These are phyloP conservation scores for Daedaleopsis sinensis DNA, from an alignment of 768 basidiomycete genomes.

Conservation along the genomic window DNA sequence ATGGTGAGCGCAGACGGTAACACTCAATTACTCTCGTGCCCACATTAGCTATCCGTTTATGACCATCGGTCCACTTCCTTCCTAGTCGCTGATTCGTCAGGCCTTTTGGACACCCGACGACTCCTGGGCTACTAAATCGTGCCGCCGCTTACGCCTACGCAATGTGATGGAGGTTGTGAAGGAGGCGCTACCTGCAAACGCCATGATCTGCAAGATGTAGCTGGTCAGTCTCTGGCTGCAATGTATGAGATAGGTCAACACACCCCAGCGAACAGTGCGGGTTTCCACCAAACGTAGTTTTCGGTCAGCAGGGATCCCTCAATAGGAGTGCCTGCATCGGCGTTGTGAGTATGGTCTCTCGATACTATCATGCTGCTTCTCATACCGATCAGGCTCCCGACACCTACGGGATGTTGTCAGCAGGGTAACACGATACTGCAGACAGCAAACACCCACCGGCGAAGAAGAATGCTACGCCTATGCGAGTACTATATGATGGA, in stretches of 20 bases:
- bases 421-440: background rate
- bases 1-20: too few relatives aligned
- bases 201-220: constrained; percentile 9
- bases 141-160: background rate
- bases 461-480: constrained; percentile 39
- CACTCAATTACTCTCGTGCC: too few relatives aligned
- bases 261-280: constrained; percentile 28
- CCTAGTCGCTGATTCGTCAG: too few relatives aligned
- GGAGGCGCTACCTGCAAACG: constrained; percentile 11
- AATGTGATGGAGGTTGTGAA: constrained; percentile 11
- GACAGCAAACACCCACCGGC: constrained; percentile 1
- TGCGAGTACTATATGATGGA: constrained; percentile 25
- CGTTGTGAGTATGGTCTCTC: background rate
- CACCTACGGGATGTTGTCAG: constrained; percentile 29
- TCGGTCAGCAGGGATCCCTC: constrained; percentile 49
- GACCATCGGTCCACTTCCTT: too few relatives aligned
- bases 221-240: background rate
- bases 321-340: constrained; percentile 51
- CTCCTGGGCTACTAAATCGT: too few relatives aligned
- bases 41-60: too few relatives aligned
- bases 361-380: background rate
- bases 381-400: constrained; percentile 36
- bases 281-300: constrained; percentile 34
- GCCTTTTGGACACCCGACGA: too few relatives aligned
- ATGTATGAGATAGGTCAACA: background rate